These are phyloP conservation scores for Circinella umbellata DNA, from an alignment of 371 early-diverging fungal species.

Conservation along the genomic window DNA sequence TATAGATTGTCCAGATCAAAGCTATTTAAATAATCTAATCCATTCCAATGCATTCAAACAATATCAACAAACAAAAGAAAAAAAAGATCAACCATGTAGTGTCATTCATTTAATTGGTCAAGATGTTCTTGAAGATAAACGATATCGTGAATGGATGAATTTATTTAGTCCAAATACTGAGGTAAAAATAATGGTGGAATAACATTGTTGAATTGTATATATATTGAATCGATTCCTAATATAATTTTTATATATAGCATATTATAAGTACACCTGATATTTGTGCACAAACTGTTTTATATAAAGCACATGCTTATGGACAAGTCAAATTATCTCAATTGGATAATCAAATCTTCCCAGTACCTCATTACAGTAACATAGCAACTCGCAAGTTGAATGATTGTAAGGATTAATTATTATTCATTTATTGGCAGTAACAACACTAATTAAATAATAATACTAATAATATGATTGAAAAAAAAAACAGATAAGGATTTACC, in stretches of 20 bases:
- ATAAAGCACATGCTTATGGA: slow-evolving; percentile 55
- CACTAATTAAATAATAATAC: background rate
- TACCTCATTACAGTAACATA: slow-evolving; percentile 63
- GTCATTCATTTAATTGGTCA: slow-evolving; percentile 77
- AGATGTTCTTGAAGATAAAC: slow-evolving; percentile 65
- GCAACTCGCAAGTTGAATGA: slow-evolving; percentile 29
- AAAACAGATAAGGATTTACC: slow-evolving; percentile 27
- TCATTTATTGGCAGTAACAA: no score
- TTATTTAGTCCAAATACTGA: slow-evolving; percentile 69
- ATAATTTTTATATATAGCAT: slow-evolving; percentile 60
- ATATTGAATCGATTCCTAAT: background rate
- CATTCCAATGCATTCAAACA: slow-evolving; percentile 50
- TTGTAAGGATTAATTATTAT: slow-evolving; percentile 13
- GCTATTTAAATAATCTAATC: slow-evolving; percentile 67
- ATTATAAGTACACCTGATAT: slow-evolving; percentile 63
- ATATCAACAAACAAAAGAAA: slow-evolving; percentile 33
- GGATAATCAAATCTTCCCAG: slow-evolving; percentile 64
- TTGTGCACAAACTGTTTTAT: slow-evolving; percentile 65
- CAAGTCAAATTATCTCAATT: slow-evolving; percentile 65
- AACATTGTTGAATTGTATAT: background rate
- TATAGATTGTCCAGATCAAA: slow-evolving; percentile 80
- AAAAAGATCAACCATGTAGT: slow-evolving; percentile 26
- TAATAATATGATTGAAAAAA: no score
- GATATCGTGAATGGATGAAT: slow-evolving; percentile 81
- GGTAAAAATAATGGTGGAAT: slow-evolving; percentile 32